Evolutionary conservation across 2,329 filamentous ascomycete genomes (phyloP), one percentile per base, ranked within the genome.

Genomic region (Ilyonectria sp.): DNA sequence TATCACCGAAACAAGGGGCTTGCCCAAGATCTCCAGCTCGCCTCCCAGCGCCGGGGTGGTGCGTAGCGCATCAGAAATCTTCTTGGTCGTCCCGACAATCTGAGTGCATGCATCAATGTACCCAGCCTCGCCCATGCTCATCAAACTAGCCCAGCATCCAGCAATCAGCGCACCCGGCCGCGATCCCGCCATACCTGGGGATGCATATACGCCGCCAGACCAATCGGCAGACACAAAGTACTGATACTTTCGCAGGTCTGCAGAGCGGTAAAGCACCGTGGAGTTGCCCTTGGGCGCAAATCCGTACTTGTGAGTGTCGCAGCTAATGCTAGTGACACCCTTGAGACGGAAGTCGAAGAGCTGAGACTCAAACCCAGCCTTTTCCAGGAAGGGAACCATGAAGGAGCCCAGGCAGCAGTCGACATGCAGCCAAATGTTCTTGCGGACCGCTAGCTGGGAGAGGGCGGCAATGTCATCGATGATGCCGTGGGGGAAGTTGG

Each of bases 231-330:
- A 94, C 79, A 99, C 92, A 82, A 97, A 99, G 86, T 99, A 99
- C 82, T 99, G 96, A 82, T 97, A 95, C 64, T 90, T 90, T 74
- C 96, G 91, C 72, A 97, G 89, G 53, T 89, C 84, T 37, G 91
- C 88, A 52, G 90, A 93, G 75, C 96, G 94, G 87, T 99, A 99
- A 47, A 99, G 87, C 15, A 97, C 87, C 1, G 94, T 96, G 59
- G 93, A 96, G 87, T 97, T 99, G 73, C 96, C 96, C 85, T 99
- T 99, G 60, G 96, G 96, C 1, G 96, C 96, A 79, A 99, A 99
- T 43, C 96, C 96, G 80, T 99, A 99, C 82, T 99, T 99, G 88
- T 99, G 96, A 3, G 96, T 99, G 80, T 99, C 96, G 80, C 95
- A 97, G 73, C 91, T 94, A 81, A 99, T 98, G 80, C 92, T 95